A percentile compares a stretch with the other conserved stretches of the same genome.
These are phyloP conservation scores for Entoloma clypeatum DNA, from an alignment of 1,284 basidiomycete species.

Conservation along the genomic window DNA sequence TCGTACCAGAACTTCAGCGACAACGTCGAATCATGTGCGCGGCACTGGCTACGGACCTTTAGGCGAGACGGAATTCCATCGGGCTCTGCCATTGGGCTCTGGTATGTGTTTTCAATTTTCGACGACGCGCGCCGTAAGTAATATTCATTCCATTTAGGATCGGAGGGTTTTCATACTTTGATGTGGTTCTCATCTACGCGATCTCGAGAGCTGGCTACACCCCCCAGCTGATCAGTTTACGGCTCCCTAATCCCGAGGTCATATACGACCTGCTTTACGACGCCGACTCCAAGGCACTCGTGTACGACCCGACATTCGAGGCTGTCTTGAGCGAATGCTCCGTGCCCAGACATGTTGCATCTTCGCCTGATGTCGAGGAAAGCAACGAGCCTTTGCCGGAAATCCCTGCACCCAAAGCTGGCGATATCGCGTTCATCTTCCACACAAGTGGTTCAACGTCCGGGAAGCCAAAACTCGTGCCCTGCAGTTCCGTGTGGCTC, in stretches of 20 bases:
- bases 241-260: slow-evolving; percentile 54
- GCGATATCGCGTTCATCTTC: slow-evolving; percentile 54
- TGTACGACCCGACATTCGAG: slow-evolving; percentile 47
- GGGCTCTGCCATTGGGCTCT: slow-evolving; percentile 57
- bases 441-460: slow-evolving; percentile 70
- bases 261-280: slow-evolving; percentile 51
- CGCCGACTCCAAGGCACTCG: slow-evolving; percentile 49
- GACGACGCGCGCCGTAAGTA: neutral
- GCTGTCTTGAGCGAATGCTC: slow-evolving; percentile 32
- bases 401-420: slow-evolving; percentile 31
- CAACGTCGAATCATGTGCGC: slow-evolving; percentile 55
- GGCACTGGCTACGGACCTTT: slow-evolving; percentile 46
- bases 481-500: slow-evolving; percentile 57
- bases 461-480: slow-evolving; percentile 63
- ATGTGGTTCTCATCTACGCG: slow-evolving; percentile 60
- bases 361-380: slow-evolving; percentile 24
- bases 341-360: slow-evolving; percentile 38
- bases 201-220: slow-evolving; percentile 60
- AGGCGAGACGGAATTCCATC: slow-evolving; percentile 35
- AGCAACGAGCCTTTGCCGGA: slow-evolving; percentile 38
- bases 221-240: slow-evolving; percentile 60
- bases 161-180: slow-evolving; percentile 54
- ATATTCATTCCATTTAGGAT: slow-evolving; percentile 39
- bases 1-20: slow-evolving; percentile 49
- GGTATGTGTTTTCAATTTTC: slow-evolving; percentile 35